Evolutionary conservation across 768 basidiomycete species (phyloP).

Genomic region (Coprinopsis marcescibilis): DNA sequence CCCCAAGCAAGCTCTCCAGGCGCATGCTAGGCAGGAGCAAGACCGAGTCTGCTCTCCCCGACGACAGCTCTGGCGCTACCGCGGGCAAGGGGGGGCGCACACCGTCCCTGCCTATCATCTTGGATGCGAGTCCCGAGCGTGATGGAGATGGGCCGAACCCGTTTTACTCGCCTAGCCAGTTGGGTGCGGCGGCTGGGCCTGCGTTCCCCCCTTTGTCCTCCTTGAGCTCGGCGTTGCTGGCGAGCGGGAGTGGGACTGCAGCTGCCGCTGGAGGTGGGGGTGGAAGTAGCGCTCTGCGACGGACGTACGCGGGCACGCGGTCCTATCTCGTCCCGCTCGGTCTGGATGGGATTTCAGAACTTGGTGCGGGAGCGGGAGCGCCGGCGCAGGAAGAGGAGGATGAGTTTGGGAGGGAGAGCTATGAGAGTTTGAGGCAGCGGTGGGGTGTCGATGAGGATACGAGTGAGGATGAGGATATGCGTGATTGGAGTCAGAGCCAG

Average conservation of each 20-base stretch:
- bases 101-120: constrained; percentile 32
- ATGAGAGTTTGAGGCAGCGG: constrained; percentile 63
- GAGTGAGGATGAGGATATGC: constrained; percentile 78
- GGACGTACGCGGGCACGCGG: constrained; percentile 74
- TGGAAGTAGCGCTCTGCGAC: too few relatives aligned
- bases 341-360: constrained; percentile 20
- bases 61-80: constrained; percentile 12
- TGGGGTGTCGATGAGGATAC: constrained; percentile 75
- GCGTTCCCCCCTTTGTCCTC: too few relatives aligned
- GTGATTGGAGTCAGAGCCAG: too few relatives aligned
- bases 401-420: constrained; percentile 65
- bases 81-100: constrained; percentile 23
- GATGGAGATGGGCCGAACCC: too few relatives aligned
- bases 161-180: too few relatives aligned
- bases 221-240: too few relatives aligned
- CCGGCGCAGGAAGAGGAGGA: constrained; percentile 34
- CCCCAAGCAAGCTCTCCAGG: constrained; percentile 47
- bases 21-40: constrained; percentile 70
- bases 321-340: constrained; percentile 71
- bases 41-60: constrained; percentile 51
- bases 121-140: too few relatives aligned
- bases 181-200: too few relatives aligned
- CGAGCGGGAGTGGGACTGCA: too few relatives aligned
- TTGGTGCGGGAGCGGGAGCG: too few relatives aligned
- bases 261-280: too few relatives aligned